A percentile compares a stretch with the other conserved stretches of the same genome.
Evolutionary conservation across 148 eudicot species (phyloP).

Genomic region (Heliamphora exappendiculata): DNA sequence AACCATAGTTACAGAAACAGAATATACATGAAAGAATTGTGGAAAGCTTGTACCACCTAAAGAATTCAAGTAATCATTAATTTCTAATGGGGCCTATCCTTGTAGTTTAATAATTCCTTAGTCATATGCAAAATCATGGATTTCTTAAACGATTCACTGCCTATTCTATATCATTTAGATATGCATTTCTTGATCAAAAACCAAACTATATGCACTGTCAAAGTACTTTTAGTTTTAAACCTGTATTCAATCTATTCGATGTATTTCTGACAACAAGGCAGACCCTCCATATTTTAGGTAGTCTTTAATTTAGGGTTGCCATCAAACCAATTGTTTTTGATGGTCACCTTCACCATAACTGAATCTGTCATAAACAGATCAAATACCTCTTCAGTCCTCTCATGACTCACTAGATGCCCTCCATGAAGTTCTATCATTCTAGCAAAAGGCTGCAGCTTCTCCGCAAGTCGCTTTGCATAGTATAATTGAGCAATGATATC

Average conservation of each 20-base stretch:
- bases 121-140: not conserved
- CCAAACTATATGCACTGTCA: not conserved
- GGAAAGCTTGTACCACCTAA: not conserved
- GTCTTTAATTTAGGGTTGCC: not conserved
- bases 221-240: not conserved
- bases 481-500: constrained; percentile 84
- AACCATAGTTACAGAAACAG: not conserved
- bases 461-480: constrained; percentile 71
- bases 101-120: not conserved
- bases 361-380: not conserved
- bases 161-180: not conserved
- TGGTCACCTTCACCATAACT: not conserved
- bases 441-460: constrained; percentile 72
- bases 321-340: not conserved
- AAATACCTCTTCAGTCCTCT: constrained; percentile 87
- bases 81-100: not conserved
- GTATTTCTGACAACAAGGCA: not conserved
- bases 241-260: not conserved
- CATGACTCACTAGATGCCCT: constrained; percentile 96
- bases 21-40: not conserved
- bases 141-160: not conserved
- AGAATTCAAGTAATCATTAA: not conserved
- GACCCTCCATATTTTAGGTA: not conserved
- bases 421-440: constrained; percentile 85
- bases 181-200: not conserved